Conservation (phyloP, 208 protist genomes). For the Trypanosoma grayi region DNA sequence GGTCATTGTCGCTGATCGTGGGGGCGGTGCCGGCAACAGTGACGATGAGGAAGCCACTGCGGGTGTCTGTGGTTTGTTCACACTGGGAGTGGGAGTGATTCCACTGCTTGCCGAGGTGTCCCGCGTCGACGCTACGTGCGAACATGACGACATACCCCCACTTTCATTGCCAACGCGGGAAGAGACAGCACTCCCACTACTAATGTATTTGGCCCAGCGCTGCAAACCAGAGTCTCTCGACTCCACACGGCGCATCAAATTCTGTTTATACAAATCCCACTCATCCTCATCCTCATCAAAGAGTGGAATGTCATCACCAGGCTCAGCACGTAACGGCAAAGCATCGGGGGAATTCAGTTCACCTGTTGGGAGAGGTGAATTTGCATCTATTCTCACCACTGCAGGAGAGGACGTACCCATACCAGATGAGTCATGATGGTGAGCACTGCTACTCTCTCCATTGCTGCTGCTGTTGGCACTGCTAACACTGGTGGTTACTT, state of each 20-base stretch:
- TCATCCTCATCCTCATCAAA: slow-evolving; percentile 55
- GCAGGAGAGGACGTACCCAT: neutral
- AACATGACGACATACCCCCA: slow-evolving; percentile 2
- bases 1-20: too few species aligned
- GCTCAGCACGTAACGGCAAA: neutral
- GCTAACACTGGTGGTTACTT: neutral
- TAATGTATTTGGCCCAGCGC: slow-evolving; percentile 12
- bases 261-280: slow-evolving; percentile 51
- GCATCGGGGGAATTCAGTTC: neutral
- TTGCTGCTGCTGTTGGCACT: neutral
- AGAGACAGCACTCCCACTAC: neutral
- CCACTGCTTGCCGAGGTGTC: slow-evolving; percentile 4
- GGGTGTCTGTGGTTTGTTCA: too few species aligned
- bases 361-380: neutral
- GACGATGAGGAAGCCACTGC: too few species aligned
- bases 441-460: too few species aligned
- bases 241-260: slow-evolving; percentile 4
- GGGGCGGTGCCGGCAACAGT: too few species aligned
- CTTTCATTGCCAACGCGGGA: neutral
- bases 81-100: too few species aligned
- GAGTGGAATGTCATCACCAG: slow-evolving; percentile 11
- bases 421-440: neutral
- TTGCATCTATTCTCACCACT: neutral
- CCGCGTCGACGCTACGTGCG: neutral
- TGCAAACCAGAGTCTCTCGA: neutral